Evolutionary conservation across 495 filamentous ascomycete genomes (phyloP), one percentile per base, ranked within the genome.

Genomic region (Cenococcum geophilum): DNA sequence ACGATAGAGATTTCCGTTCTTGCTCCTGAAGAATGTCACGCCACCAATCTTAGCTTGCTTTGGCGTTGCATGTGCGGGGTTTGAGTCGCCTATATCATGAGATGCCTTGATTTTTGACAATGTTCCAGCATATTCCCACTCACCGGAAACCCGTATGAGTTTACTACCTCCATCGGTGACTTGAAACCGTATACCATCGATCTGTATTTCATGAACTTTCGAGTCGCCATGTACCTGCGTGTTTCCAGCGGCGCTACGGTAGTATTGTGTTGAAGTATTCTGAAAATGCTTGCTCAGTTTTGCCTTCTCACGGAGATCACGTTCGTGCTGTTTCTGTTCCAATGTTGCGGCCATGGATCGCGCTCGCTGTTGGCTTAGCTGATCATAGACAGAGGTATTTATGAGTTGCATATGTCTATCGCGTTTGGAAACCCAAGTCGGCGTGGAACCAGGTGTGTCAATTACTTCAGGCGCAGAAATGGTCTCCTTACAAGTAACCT

Each of bases 381-480:
- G 86, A 66, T 95, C 86, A 73, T 89, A 95, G 14, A 95, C 80
- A 1, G 84, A 80, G 18, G 85, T 80, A 69, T 95, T 96, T 74
- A 97, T 96, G 51, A 96, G 74, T 72, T 96, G 91, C 74, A 92
- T 82, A 65, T 95, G 90, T 55, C 90, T 87, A 64, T 91, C 91
- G 56, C 78, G 84, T 70, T 87, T 92, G 21, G 86, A 80, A 34
- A 95, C 83, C 87, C 89, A 95, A 11, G 82, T 68, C 21, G 72
- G 58, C 23, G 59, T 47, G 2, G 56, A 12, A 14, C 21, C 21
- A 4, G 21, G 14, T 14, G 18, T 21, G 21, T 23, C 21, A 21
- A 16, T 21, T 53, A 16, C 49, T 45, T 45, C 40, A 14, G 40
- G 18, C 4, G 14, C 27, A 23, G 49, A 53, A 14, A 16, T 12